A percentile compares a stretch with the other conserved stretches of the same genome.
phyloP scores from a whole-genome alignment of 2,329 filamentous ascomycete species.

The Ceratocystis cubensis region DNA sequence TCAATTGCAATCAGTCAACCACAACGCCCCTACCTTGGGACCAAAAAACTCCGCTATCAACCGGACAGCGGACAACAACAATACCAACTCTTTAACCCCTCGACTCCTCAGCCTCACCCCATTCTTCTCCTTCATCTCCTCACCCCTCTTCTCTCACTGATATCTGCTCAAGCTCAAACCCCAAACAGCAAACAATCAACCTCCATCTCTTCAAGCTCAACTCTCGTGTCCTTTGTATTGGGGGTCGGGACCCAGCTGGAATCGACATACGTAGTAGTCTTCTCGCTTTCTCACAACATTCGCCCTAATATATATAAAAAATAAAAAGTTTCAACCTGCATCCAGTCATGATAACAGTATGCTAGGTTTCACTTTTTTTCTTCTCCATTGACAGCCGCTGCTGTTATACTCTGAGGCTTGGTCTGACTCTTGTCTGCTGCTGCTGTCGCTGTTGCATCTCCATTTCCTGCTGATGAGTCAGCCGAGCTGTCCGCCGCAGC shows the following conservation, averaged over 20 bases:
- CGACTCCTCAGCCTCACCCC: not conserved
- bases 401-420: slow-evolving; percentile 1
- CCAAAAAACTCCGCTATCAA: slow-evolving; percentile 6
- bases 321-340: not conserved
- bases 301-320: not conserved
- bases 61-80: not conserved
- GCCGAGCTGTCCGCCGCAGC: slow-evolving; percentile 16
- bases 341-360: not conserved
- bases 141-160: not conserved
- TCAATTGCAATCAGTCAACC: slow-evolving; percentile 19
- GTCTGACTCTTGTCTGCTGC: not conserved
- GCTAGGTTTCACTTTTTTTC: slow-evolving; percentile 4
- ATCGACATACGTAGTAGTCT: no score
- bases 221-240: no score
- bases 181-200: no score
- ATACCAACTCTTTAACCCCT: not conserved
- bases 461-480: slow-evolving; percentile 24
- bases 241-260: no score
- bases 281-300: no score
- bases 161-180: no score
- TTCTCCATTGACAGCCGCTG: not conserved
- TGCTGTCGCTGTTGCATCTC: slow-evolving; percentile 5
- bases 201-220: no score
- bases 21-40: slow-evolving; percentile 6
- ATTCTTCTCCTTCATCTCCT: not conserved